Conservation (phyloP, 192 early-diverging fungal genomes). For the Obelidium mucronatum region DNA sequence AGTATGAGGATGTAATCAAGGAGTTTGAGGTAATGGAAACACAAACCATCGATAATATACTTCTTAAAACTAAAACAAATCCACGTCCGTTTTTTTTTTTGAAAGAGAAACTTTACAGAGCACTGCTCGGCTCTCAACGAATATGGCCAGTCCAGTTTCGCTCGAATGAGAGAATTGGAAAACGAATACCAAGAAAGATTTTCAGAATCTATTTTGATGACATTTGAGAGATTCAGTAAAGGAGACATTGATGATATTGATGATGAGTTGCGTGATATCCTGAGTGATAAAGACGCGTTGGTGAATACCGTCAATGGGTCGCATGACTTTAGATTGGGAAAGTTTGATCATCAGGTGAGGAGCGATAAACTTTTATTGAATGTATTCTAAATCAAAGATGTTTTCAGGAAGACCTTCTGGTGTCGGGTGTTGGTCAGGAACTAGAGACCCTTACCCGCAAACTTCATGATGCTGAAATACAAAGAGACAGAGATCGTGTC, state of each 20-base stretch:
- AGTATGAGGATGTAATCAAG: conserved; percentile 69
- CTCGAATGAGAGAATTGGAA: conserved; percentile 64
- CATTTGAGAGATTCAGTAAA: conserved; percentile 65
- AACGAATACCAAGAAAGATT: conserved; percentile 67
- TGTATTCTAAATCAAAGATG: too few species aligned
- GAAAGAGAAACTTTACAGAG: conserved; percentile 61
- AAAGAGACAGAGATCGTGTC: conserved; percentile 61
- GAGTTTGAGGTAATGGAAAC: conserved; percentile 55
- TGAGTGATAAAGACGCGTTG: conserved; percentile 64
- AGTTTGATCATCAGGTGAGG: conserved; percentile 62
- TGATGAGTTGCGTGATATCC: conserved; percentile 53
- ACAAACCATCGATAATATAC: too few species aligned
- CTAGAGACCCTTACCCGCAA: conserved; percentile 53
- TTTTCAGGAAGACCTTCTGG: conserved; percentile 58
- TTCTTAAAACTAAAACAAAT: too few species aligned
- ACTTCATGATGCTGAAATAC: conserved; percentile 58
- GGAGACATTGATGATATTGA: conserved; percentile 62
- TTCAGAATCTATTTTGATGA: conserved; percentile 56
- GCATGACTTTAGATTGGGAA: conserved; percentile 63
- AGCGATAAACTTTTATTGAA: too few species aligned
- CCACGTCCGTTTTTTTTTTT: neutral
- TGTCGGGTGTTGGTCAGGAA: conserved; percentile 59
- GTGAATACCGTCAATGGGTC: conserved; percentile 66
- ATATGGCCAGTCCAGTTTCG: conserved; percentile 54
- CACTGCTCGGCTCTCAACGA: conserved; percentile 55